Evolutionary conservation across 306 rosid genomes (phyloP), one percentile per base, ranked within the genome.

Genomic region (Herpetospermum pedunculosum): DNA sequence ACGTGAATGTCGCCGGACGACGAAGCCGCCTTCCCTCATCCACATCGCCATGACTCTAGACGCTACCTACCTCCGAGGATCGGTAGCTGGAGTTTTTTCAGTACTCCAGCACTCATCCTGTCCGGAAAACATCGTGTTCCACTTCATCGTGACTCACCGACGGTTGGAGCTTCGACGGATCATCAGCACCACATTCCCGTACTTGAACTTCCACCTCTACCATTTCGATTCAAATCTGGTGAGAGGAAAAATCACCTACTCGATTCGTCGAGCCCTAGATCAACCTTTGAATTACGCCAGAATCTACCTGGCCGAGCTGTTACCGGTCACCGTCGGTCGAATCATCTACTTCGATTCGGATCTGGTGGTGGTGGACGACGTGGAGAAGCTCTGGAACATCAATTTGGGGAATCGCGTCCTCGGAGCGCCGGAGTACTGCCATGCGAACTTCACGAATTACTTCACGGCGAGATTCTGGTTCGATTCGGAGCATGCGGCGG

Each of bases 31-130:
- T 9, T 80, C 91, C 46, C 70, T 86, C 35, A 90, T 92, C 80
- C 98, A 92, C 83, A 86, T 92, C 78, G 91, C 92, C 26, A 92
- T 92, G 96, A 92, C 96, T 8, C 83, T 92, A 0, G 98, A 92
- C 68, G 69, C 83, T 15, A 85, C 96, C 38, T 92, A 92, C 84
- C 97, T 92, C 77, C 92, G 98, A 0, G 96, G 98, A 72, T 92
- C 98, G 49, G 70, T 90, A 12, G 97, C 98, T 58, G 92, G 92
- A 6, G 96, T 90, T 0, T 81, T 90, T 83, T 92, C 98, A 41
- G 92, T 92, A 7, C 87, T 92, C n/a, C 96, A 85, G 14, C 98
- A 92, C 82, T 83, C 98, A 0, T 82, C 96, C 13, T 90, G 98
- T 59, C 98, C 97, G 0, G 92, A 90, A 78, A 88, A 90, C 77